phyloP scores from a whole-genome alignment of 352 stramenopile genomes.

The Chrysophaeum taylorii region DNA sequence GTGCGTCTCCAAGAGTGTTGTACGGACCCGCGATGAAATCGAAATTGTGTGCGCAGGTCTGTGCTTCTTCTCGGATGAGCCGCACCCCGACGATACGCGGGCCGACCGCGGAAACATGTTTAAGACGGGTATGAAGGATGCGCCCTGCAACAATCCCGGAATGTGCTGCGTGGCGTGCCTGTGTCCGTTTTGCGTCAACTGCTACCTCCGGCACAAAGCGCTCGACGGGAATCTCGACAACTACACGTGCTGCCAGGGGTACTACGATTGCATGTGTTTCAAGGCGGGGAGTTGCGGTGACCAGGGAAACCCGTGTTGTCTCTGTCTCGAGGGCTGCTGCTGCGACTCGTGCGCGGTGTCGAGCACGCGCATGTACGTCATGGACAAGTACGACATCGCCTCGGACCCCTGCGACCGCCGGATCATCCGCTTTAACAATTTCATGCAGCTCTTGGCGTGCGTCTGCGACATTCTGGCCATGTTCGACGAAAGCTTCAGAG shows the following conservation, averaged over 20 bases:
- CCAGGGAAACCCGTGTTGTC: conserved; percentile 51
- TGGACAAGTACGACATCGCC: conserved; percentile 60
- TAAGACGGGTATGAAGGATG: conserved; percentile 33
- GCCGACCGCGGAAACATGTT: conserved; percentile 21
- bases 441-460: conserved; percentile 53
- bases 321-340: conserved; percentile 62
- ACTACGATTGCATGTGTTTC: conserved; percentile 46
- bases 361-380: conserved; percentile 41
- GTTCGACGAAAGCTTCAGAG: conserved; percentile 45
- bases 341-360: conserved; percentile 52
- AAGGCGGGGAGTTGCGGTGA: conserved; percentile 55
- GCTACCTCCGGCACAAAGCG: conserved; percentile 29
- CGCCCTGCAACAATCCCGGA: conserved; percentile 22
- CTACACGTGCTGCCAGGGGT: conserved; percentile 75
- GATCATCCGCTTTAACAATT: conserved; percentile 74
- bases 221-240: conserved; percentile 62
- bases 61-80: not conserved
- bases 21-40: too few species aligned
- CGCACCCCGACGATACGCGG: not conserved
- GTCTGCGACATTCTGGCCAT: conserved; percentile 57
- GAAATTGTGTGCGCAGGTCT: too few species aligned
- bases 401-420: conserved; percentile 69
- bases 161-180: conserved; percentile 16
- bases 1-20: too few species aligned
- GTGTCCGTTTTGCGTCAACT: not conserved